phyloP scores from a whole-genome alignment of 768 basidiomycete genomes.

The Mrakia frigida region DNA sequence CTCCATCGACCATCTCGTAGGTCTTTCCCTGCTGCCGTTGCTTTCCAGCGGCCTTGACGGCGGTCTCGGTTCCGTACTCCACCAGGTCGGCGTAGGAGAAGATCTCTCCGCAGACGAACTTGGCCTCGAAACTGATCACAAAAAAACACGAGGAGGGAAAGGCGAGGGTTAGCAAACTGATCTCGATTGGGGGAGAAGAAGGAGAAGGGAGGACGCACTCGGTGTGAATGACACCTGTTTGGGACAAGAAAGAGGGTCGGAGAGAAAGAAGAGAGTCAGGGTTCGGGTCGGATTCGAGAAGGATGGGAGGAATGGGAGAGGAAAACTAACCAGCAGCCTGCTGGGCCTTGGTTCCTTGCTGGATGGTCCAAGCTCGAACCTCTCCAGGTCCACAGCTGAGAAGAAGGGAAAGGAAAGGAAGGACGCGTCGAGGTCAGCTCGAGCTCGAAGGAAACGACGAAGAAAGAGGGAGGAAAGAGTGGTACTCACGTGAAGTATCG shows the following conservation, averaged over 20 bases:
- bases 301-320: neutral
- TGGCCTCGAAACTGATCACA: slow-evolving; percentile 83
- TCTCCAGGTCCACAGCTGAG: slow-evolving; percentile 70
- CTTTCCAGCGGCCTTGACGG: slow-evolving; percentile 90
- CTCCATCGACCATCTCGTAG: slow-evolving; percentile 55
- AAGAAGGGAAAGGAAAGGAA: neutral
- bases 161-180: neutral
- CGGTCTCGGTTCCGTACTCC: slow-evolving; percentile 81
- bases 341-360: slow-evolving; percentile 88
- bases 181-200: neutral
- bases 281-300: no score
- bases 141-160: slow-evolving; percentile 48
- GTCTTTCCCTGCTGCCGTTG: slow-evolving; percentile 93
- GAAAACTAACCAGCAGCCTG: slow-evolving; percentile 93
- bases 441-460: neutral
- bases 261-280: neutral
- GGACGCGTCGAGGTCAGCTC: neutral
- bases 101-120: slow-evolving; percentile 44
- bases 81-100: slow-evolving; percentile 60
- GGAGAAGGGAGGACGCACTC: slow-evolving; percentile 19
- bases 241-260: neutral
- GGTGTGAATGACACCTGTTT: slow-evolving; percentile 13
- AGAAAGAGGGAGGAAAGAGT: neutral
- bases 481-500: slow-evolving; percentile 81
- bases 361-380: slow-evolving; percentile 96